Conservation (phyloP, 2,329 filamentous ascomycete genomes). For the Aotearoamyces nothofagi region DNA sequence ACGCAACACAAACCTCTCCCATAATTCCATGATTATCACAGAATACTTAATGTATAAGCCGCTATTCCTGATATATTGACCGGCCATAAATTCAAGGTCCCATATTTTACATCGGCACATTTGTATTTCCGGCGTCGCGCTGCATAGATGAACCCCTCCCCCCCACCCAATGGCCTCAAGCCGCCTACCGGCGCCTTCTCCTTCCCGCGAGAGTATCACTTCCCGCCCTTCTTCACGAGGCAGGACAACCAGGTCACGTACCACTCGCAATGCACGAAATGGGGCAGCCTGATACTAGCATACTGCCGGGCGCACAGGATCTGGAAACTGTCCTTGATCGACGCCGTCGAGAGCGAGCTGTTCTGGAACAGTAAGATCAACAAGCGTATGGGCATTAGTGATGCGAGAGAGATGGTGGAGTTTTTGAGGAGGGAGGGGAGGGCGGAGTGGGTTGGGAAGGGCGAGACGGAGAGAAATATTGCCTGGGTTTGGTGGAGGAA, state of each 20-base stretch:
- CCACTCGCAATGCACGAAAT: slow-evolving; percentile 66
- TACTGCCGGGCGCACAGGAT: slow-evolving; percentile 70
- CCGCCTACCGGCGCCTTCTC: slow-evolving; percentile 25
- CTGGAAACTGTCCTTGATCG: slow-evolving; percentile 57
- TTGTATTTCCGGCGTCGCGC: no score
- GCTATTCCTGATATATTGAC: no score
- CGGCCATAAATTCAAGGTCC: no score
- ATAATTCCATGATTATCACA: not conserved
- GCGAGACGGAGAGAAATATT: slow-evolving; percentile 30
- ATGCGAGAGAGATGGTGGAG: slow-evolving; percentile 41
- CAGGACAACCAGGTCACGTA: slow-evolving; percentile 62
- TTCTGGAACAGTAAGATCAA: slow-evolving; percentile 42
- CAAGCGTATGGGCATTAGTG: slow-evolving; percentile 31
- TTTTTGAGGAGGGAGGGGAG: slow-evolving; percentile 42
- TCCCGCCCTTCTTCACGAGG: slow-evolving; percentile 75
- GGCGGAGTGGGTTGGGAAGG: slow-evolving; percentile 47
- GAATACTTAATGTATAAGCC: no score
- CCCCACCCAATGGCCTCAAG: no score
- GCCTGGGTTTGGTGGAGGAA: slow-evolving; percentile 75
- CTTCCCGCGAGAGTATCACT: slow-evolving; percentile 54
- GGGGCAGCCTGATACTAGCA: slow-evolving; percentile 69
- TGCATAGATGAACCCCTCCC: no score
- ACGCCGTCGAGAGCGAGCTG: slow-evolving; percentile 38
- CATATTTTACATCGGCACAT: no score
- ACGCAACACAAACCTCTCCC: not conserved